Evolutionary conservation across 1,284 basidiomycete genomes (phyloP).

Genomic region (Cutaneotrichosporon curvatum): DNA sequence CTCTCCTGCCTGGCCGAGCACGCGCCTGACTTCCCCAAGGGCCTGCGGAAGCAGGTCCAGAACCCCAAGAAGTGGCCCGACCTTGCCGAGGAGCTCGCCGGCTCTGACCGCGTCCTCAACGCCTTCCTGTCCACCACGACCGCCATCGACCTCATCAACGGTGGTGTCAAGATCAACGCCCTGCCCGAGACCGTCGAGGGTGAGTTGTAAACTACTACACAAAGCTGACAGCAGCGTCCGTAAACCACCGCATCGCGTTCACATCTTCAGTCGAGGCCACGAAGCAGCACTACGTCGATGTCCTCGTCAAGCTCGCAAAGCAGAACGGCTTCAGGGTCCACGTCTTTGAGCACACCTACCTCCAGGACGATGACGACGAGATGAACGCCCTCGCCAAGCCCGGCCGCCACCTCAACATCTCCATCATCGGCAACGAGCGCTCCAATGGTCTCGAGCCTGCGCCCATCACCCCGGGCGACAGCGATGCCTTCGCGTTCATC

Average conservation of each 20-base stretch:
- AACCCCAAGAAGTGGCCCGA: slow-evolving; percentile 44
- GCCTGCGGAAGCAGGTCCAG: slow-evolving; percentile 33
- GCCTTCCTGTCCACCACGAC: slow-evolving; percentile 43
- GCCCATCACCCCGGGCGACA: slow-evolving; percentile 45
- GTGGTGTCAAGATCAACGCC: slow-evolving; percentile 47
- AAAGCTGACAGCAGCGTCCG: slow-evolving; percentile 5
- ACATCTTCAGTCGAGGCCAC: slow-evolving; percentile 46
- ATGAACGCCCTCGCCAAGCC: neutral
- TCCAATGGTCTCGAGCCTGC: slow-evolving; percentile 46
- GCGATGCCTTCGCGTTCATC: slow-evolving; percentile 44
- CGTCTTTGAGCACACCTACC: slow-evolving; percentile 18
- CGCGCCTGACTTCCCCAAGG: slow-evolving; percentile 42
- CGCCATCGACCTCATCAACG: slow-evolving; percentile 42
- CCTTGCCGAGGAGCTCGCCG: slow-evolving; percentile 43
- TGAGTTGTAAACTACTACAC: slow-evolving; percentile 12
- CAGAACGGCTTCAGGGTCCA: slow-evolving; percentile 43
- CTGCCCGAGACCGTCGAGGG: slow-evolving; percentile 43
- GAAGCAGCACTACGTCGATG: slow-evolving; percentile 37
- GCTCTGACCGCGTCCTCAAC: slow-evolving; percentile 27
- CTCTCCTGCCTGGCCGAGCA: slow-evolving; percentile 49
- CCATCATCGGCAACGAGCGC: slow-evolving; percentile 7
- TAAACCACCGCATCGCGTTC: slow-evolving; percentile 24
- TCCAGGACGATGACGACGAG: too few species aligned
- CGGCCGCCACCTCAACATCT: slow-evolving; percentile 9
- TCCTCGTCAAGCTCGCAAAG: slow-evolving; percentile 44